phyloP scores from a whole-genome alignment of 371 early-diverging fungal genomes.

The Lichtheimia ramosa region DNA sequence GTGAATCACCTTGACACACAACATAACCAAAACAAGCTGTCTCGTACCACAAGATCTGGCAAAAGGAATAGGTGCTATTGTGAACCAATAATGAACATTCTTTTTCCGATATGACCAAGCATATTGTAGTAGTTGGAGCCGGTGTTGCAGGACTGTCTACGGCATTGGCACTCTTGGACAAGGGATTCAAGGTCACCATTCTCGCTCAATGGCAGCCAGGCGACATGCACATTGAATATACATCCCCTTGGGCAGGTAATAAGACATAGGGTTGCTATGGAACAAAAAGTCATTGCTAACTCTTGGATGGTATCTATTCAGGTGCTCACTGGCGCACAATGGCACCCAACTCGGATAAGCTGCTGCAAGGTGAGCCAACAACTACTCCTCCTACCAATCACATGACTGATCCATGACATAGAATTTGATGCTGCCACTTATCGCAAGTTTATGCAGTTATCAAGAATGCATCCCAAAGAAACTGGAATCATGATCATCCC shows the following conservation, averaged over 20 bases:
- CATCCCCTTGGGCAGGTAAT: constrained; percentile 74
- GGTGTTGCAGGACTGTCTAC: constrained; percentile 78
- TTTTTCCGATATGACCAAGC: constrained; percentile 2
- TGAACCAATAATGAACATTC: too few species aligned
- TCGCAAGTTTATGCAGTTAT: constrained; percentile 39
- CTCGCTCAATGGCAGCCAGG: constrained; percentile 62
- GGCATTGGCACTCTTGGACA: constrained; percentile 51
- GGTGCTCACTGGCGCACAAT: constrained; percentile 78
- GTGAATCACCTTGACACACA: too few species aligned
- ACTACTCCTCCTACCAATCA: neutral
- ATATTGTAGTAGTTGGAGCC: constrained; percentile 66
- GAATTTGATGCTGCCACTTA: constrained; percentile 51
- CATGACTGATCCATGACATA: constrained; percentile 9
- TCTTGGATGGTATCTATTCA: constrained; percentile 1
- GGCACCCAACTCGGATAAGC: constrained; percentile 38
- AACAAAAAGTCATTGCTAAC: too few species aligned
- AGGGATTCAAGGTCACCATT: constrained; percentile 56
- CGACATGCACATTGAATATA: constrained; percentile 56
- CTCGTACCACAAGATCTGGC: too few species aligned
- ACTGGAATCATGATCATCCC: constrained; percentile 48
- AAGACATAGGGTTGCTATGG: neutral
- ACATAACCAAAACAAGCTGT: too few species aligned
- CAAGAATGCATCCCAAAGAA: constrained; percentile 28
- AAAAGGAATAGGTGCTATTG: too few species aligned
- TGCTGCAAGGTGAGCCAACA: constrained; percentile 40